Conservation (phyloP, 345 rosid genomes). For the Linum tenue region DNA sequence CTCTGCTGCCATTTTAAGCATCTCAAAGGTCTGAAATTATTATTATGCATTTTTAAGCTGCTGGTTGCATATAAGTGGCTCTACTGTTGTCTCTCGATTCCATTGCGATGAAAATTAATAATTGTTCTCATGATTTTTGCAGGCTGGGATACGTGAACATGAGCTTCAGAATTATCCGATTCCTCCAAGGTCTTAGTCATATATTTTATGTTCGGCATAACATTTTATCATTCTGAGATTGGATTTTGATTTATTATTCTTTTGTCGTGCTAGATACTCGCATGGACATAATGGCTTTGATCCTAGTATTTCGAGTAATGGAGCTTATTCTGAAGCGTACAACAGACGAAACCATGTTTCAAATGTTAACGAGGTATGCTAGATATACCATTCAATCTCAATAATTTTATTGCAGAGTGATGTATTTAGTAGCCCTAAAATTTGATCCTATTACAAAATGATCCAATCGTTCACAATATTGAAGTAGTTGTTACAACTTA, state of each 20-base stretch:
- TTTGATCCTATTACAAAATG: no score
- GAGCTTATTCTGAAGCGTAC: conserved; percentile 19
- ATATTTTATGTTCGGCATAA: background rate
- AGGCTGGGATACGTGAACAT: conserved; percentile 36
- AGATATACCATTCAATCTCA: background rate
- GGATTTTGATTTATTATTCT: background rate
- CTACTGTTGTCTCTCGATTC: background rate
- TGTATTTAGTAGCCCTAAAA: no score
- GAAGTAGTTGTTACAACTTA: background rate
- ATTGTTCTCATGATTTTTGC: conserved; percentile 16
- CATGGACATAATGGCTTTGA: conserved; percentile 26
- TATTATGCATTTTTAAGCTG: background rate
- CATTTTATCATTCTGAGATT: conserved; percentile 1
- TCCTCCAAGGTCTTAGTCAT: conserved; percentile 18
- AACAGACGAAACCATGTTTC: conserved; percentile 23
- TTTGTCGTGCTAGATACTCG: conserved; percentile 24
- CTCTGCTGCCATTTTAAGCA: background rate
- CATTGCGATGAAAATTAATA: conserved; percentile 2
- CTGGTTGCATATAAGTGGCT: background rate
- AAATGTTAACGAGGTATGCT: conserved; percentile 32
- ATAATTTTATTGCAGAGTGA: no score
- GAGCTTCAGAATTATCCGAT: conserved; percentile 35
- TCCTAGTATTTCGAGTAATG: conserved; percentile 23
- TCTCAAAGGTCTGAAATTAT: background rate
- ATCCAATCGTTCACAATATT: background rate